Evolutionary conservation across 768 basidiomycete genomes (phyloP).

Genomic region (Rhodotorula graminis): DNA sequence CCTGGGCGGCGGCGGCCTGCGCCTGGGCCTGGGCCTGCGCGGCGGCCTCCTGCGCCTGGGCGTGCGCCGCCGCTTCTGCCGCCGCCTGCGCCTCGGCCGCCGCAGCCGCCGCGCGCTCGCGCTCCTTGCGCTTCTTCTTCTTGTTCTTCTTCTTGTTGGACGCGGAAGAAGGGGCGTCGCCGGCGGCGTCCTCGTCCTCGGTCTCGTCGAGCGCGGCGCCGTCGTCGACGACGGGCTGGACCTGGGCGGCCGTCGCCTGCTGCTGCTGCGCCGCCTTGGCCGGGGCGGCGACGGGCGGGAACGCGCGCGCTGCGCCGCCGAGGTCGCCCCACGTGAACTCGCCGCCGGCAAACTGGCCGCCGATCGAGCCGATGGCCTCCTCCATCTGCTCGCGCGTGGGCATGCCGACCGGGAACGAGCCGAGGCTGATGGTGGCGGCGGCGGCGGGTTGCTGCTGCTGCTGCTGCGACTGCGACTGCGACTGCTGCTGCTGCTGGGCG

Average conservation of each 20-base stretch:
- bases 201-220: slow-evolving; percentile 18
- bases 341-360: slow-evolving; percentile 30
- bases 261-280: background rate
- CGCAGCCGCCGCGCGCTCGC: slow-evolving; percentile 13
- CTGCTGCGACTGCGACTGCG: too few species aligned
- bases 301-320: slow-evolving; percentile 2
- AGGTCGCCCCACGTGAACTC: slow-evolving; percentile 29
- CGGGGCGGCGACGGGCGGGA: slow-evolving; percentile 13
- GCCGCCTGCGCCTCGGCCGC: slow-evolving; percentile 19
- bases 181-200: slow-evolving; percentile 29
- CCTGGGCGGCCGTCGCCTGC: background rate
- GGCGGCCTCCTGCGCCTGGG: background rate
- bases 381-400: slow-evolving; percentile 41
- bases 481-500: background rate
- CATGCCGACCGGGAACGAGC: slow-evolving; percentile 40
- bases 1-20: slow-evolving; percentile 35
- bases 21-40: slow-evolving; percentile 6
- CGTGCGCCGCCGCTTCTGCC: background rate
- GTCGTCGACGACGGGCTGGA: background rate
- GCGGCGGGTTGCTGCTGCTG: background rate
- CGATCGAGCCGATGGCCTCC: slow-evolving; percentile 35
- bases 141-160: slow-evolving; percentile 55
- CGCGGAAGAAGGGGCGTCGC: background rate
- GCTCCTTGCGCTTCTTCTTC: slow-evolving; percentile 51
- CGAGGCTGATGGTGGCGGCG: slow-evolving; percentile 39